Evolutionary conservation across 169 alveolate species (phyloP), one percentile per base, ranked within the genome.

Genomic region (Eimeria zaria): DNA sequence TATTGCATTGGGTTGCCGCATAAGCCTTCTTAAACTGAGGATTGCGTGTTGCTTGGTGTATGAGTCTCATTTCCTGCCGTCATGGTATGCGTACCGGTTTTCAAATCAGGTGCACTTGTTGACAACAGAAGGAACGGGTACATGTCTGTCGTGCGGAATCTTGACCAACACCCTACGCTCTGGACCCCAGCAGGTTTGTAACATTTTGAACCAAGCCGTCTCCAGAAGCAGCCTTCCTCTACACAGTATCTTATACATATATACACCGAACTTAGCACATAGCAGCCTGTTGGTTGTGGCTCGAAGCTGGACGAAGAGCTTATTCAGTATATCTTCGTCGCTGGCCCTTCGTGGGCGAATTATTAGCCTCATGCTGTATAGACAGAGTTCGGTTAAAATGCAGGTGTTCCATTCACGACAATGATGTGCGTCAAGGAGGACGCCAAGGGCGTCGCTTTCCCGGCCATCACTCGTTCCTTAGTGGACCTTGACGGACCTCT

Each of bases 401-500:
- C 78, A 87, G 99, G 99, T 36, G 97, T 98, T 46, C 99, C 99
- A 7, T 98, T 98, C 85, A 89, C 98, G 88, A 93, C 97, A 84
- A 96, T 98, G 78, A 98, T 98, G 99, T 97, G 97, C 84, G 97
- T 97, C 89, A 97, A 97, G 88, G 89, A 78, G 71, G 96, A 95
- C 90, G 95, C 95, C n/a, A 97, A 98, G 74, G 99, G 99, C 14
- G 97, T 97, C 93, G 97, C 97, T 64, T 97, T 92, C 89, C 99
- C 99, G 1, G 99, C 99, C 44, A 99, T 99, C 88, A 98, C 98
- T 93, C 98, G 99, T 78, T 99, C 99, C 76, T 97, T 99, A 62
- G 99, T 99, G 46, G 99, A 99, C 95, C 97, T 99, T 80, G 99
- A 99, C 64, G 99, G 99, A 53, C 98, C 99, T 62, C 98, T 98